phyloP scores from a whole-genome alignment of 441 rosid species.

The Syzygium syzygioides region DNA sequence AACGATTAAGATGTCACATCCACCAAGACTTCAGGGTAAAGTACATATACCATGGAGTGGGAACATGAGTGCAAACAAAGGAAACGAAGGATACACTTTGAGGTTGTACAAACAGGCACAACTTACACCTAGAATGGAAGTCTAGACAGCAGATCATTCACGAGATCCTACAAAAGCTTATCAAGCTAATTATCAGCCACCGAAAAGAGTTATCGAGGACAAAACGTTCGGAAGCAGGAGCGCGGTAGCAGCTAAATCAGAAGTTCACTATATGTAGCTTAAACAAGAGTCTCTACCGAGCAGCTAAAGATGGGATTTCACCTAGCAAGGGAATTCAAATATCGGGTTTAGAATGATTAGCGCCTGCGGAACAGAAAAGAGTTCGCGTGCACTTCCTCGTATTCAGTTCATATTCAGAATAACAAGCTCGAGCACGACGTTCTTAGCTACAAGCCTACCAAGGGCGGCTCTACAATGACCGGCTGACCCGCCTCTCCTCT shows the following conservation, averaged over 20 bases:
- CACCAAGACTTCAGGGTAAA: neutral
- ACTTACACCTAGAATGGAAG: neutral
- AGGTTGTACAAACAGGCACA: neutral
- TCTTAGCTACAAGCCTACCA: neutral
- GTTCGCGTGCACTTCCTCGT: neutral
- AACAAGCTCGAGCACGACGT: neutral
- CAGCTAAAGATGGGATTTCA: neutral
- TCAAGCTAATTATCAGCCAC: neutral
- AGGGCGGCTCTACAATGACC: neutral
- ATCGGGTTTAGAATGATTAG: neutral
- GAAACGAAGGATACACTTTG: neutral
- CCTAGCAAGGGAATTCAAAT: neutral
- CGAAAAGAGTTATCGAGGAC: neutral
- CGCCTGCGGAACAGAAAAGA: neutral
- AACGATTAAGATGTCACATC: neutral
- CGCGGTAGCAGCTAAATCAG: neutral
- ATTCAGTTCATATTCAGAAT: neutral
- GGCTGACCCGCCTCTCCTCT: neutral
- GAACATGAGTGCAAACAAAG: neutral
- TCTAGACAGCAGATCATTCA: neutral
- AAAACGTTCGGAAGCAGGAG: neutral
- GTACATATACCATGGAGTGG: neutral
- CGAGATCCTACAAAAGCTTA: neutral
- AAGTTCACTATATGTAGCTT: neutral
- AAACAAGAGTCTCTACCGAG: neutral